phyloP scores from a whole-genome alignment of 1,139 yeast species.

The Taiozyma sp. region DNA sequence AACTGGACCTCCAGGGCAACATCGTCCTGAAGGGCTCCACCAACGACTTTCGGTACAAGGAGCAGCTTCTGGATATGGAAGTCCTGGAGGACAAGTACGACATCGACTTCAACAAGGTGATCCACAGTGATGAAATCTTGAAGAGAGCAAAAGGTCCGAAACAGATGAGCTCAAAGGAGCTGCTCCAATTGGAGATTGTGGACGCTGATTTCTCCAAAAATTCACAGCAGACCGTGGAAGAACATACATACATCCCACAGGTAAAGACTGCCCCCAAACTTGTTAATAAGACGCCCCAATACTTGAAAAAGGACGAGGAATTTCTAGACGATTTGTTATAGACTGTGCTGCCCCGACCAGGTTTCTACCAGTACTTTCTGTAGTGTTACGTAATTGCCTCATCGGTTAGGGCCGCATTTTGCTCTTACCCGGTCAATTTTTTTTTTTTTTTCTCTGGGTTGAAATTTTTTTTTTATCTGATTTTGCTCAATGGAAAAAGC shows the following conservation, averaged over 20 bases:
- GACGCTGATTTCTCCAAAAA: constrained; percentile 3
- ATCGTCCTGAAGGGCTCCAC: constrained; percentile 8
- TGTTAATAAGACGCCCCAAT: constrained; percentile 9
- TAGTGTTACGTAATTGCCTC: neutral
- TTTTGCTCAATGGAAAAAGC: neutral
- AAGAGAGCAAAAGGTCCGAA: constrained; percentile 1
- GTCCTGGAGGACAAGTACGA: constrained; percentile 9
- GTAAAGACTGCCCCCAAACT: neutral
- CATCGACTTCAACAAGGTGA: constrained; percentile 16
- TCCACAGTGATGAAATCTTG: constrained; percentile 6
- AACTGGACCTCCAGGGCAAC: constrained; percentile 11
- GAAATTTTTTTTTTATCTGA: neutral
- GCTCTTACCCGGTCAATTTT: neutral
- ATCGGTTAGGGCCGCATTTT: constrained; percentile 3
- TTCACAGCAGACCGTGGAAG: neutral
- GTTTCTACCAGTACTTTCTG: neutral
- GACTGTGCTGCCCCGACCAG: neutral
- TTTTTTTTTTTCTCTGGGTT: neutral
- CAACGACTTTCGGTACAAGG: constrained; percentile 20
- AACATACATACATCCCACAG: neutral
- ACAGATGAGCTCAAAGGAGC: constrained; percentile 6
- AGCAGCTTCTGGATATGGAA: constrained; percentile 10
- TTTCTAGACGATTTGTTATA: constrained; percentile 19
- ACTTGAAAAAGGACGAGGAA: constrained; percentile 14
- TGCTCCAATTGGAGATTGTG: constrained; percentile 6